Evolutionary conservation across 1,139 yeast species (phyloP), one percentile per base, ranked within the genome.

Genomic region (Debaryomycetaceae sp.): DNA sequence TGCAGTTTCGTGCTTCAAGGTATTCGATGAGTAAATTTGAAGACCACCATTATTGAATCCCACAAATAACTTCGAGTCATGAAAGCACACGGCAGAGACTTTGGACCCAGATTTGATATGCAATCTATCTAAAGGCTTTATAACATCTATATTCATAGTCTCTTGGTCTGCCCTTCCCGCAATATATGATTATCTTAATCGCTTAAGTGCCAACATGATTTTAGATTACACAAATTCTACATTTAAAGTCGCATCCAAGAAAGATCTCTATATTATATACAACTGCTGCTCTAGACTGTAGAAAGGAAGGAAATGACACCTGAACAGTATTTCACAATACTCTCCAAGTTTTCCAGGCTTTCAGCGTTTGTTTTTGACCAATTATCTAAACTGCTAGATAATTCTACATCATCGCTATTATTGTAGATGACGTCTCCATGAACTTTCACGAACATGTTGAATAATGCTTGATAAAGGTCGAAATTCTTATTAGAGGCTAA

Each of bases 391-490:
- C 80, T 76, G 1, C 59, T 62, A 37, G 64, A 66, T 34, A 83
- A 65, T 22, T 57, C 51, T 3, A 55, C 62, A 6, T 72, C 76
- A 14, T 63, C 62, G 2, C 66, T 65, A 46, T 73, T 69, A 30
- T 66, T 72, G 52, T 83, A 80, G 27, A 91, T 67, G 6, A 88
- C 83, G 63, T 93, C 99, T 22, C 93, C 93, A 61, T 95, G 99
- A 43, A 76, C 78, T 58, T 81, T 81, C 50, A 89, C 72, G 48
- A 90, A 75, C 72, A 89, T 76, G 17, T 83, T 73, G 76, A 88
- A 82, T 65, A 90, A 79, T 0, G 96, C 96, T 59, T 90, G 85
- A 43, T 80, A 72, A 34, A 86, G 64, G 54, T 89, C 97, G 55
- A 75, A 84, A 64, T 91, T 81, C 24, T 57, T 63, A 48, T 85